phyloP scores from a whole-genome alignment of 2,329 filamentous ascomycete species.

The Fonsecaea monophora region DNA sequence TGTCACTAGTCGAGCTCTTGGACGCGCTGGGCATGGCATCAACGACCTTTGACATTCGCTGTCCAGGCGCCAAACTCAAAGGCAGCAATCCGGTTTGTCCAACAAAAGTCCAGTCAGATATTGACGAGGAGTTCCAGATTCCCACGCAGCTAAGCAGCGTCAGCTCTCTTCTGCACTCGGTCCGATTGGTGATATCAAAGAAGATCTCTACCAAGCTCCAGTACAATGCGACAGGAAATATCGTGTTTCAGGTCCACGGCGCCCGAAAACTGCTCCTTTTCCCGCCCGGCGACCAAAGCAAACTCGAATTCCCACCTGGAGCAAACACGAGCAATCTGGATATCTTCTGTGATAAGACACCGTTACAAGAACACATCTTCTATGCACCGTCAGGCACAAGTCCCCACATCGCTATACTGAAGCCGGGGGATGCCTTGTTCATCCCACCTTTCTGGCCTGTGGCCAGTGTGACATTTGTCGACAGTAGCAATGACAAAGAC shows the following conservation, averaged over 20 bases:
- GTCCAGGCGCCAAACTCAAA: conserved; percentile 1
- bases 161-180: conserved; percentile 71
- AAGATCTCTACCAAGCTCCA: conserved; percentile 86
- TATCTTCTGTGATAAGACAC: conserved; percentile 63
- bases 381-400: conserved; percentile 69
- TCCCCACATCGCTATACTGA: conserved; percentile 70
- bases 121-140: conserved; percentile 73
- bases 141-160: conserved; percentile 68
- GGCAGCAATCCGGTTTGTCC: background rate
- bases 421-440: conserved; percentile 77
- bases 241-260: conserved; percentile 79
- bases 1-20: background rate
- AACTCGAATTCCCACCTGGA: conserved; percentile 74
- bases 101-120: conserved; percentile 56
- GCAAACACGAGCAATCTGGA: conserved; percentile 64
- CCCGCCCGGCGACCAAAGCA: conserved; percentile 74
- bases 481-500: background rate
- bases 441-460: conserved; percentile 79
- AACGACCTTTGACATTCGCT: background rate
- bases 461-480: conserved; percentile 12
- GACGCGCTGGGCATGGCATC: background rate
- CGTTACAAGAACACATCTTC: conserved; percentile 44
- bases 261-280: conserved; percentile 77
- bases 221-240: conserved; percentile 86
- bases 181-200: conserved; percentile 78